Base-by-base conservation (phyloP, 768 basidiomycete species). In the Lactifluus pinguis region DNA sequence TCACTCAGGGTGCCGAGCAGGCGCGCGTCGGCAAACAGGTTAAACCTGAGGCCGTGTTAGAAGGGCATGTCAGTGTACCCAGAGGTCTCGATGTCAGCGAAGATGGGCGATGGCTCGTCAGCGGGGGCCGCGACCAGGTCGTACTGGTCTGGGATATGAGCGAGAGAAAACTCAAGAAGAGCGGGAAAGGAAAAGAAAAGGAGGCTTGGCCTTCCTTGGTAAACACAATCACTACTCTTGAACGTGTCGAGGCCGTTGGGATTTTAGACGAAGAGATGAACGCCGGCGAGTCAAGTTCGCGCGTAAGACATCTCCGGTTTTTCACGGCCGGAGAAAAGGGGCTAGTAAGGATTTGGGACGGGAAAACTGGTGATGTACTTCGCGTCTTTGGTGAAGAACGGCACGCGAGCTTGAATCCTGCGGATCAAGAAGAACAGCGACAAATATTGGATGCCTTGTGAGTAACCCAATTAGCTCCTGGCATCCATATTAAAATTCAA, bases 241-340 rank as follows among this genome's bases (percentile, higher is more conserved):
- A 95, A 73, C 83, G 91, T 44, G 82, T 95, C 21, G 95, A 98
- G 72, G 85, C 91, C 0, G 81, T 93, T 4, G 94, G 92, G 1
- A 73, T 95, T 10, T 69, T 94, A 42, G 76, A 71, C 14, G 70
- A 75, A 4, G 79, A 80, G 21, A 81, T 83, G 57, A 74, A 76
- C 55, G 72, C 80, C 4, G 73, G 77, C 21, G 77, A 79, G 4
- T 72, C 79, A 10, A 74, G 72, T 25, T 72, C 76, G 21, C 69
- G 70, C 38, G 44, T 75, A 14, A 72, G 74, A 42, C 71, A 71
- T 32, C 70, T 95, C 41, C 77, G 78, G 29, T 87, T 95, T 68
- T 98, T 83, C 69, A 95, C 93, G 19, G 97, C 86, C 10, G 97
- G 97, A 3, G 89, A 95, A 70, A 92, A 89, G 69, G 97, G 95